These are phyloP conservation scores for Rhizophagus sp. DNA, from an alignment of 192 early-diverging fungal species.

Conservation along the genomic window DNA sequence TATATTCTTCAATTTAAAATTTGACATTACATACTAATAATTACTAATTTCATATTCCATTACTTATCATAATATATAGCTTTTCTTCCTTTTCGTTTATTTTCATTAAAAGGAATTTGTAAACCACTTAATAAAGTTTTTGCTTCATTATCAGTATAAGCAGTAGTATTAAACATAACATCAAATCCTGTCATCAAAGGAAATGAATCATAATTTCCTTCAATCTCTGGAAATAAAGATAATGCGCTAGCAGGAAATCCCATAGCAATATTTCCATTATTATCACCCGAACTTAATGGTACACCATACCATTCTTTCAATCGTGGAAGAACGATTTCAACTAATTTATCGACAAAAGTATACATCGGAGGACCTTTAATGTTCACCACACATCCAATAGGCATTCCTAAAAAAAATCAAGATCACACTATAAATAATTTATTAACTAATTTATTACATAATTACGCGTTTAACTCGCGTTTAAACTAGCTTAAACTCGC, in stretches of 20 bases:
- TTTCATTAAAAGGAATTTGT: constrained; percentile 76
- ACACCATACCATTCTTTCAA: constrained; percentile 90
- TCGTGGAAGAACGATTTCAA: constrained; percentile 92
- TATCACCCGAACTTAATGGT: constrained; percentile 71
- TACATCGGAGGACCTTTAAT: constrained; percentile 87
- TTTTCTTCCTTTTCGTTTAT: neutral
- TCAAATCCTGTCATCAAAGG: constrained; percentile 87
- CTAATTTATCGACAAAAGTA: constrained; percentile 91
- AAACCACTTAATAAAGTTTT: constrained; percentile 86
- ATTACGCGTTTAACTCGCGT: too few species aligned
- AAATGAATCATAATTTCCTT: constrained; percentile 92
- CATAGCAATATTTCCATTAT: constrained; percentile 80
- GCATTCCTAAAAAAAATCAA: constrained; percentile 60
- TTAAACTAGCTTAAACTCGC: too few species aligned
- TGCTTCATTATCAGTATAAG: constrained; percentile 71
- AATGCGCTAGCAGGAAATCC: constrained; percentile 82
- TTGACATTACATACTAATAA: too few species aligned
- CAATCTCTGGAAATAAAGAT: constrained; percentile 96
- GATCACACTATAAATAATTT: too few species aligned
- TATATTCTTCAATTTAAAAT: too few species aligned
- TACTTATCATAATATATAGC: too few species aligned
- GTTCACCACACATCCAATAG: constrained; percentile 80
- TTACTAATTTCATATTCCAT: too few species aligned
- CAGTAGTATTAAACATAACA: constrained; percentile 84
- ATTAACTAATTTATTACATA: too few species aligned